phyloP scores from a whole-genome alignment of 352 stramenopile genomes.

The Phytophthora syringae region DNA sequence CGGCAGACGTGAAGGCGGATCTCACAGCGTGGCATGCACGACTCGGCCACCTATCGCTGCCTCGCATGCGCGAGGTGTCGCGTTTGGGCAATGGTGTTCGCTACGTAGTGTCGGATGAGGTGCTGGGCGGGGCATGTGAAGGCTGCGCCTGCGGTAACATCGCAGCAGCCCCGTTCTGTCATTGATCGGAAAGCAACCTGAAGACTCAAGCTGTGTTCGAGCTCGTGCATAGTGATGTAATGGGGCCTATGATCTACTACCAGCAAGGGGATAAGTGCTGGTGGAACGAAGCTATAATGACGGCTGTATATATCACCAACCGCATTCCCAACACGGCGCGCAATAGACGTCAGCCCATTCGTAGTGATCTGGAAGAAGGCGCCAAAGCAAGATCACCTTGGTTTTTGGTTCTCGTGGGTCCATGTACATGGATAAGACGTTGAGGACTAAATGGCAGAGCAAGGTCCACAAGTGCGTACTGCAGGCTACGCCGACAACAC shows the following conservation, averaged over 20 bases:
- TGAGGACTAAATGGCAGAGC: slow-evolving; percentile 17
- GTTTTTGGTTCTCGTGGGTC: slow-evolving; percentile 23
- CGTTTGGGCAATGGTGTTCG: not conserved
- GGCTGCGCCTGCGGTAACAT: slow-evolving; percentile 32
- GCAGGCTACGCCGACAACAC: not conserved
- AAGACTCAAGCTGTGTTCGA: slow-evolving; percentile 2
- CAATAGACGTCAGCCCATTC: not conserved
- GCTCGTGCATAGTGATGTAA: too few relatives aligned
- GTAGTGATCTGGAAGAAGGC: slow-evolving; percentile 5
- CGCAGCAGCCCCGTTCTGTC: not conserved
- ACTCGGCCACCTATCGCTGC: slow-evolving; percentile 13
- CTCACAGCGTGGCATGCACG: slow-evolving; percentile 20
- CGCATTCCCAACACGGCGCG: slow-evolving; percentile 11
- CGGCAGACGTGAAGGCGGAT: not conserved
- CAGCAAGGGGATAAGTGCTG: slow-evolving; percentile 7
- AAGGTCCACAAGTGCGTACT: slow-evolving; percentile 19
- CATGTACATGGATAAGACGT: slow-evolving; percentile 17
- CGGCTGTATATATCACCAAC: slow-evolving; percentile 12
- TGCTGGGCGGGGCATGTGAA: slow-evolving; percentile 10
- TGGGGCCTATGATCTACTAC: slow-evolving; percentile 26
- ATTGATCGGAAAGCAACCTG: slow-evolving; percentile 12
- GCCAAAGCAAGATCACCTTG: slow-evolving; percentile 17
- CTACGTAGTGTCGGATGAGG: not conserved
- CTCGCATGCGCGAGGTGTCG: not conserved
- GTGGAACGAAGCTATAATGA: slow-evolving; percentile 10